A percentile compares a stretch with the other conserved stretches of the same genome.
These are phyloP conservation scores for Penicillium sp. DNA, from an alignment of 2,329 filamentous ascomycete species.

Conservation along the genomic window DNA sequence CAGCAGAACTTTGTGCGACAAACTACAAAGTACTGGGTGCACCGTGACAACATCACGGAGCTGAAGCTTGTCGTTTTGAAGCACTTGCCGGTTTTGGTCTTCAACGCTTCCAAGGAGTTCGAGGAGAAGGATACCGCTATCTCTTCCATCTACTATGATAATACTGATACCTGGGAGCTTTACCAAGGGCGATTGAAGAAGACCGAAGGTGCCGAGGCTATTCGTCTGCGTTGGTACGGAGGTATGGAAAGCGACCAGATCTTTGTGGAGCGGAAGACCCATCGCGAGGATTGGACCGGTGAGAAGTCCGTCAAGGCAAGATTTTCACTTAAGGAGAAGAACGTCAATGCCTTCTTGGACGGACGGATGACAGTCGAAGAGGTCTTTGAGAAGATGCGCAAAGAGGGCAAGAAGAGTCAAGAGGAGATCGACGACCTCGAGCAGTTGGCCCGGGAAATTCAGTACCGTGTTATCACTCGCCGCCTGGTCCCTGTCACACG, in stretches of 20 bases:
- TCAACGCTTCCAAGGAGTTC: constrained; percentile 97
- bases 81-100: constrained; percentile 94
- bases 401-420: constrained; percentile 89
- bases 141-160: constrained; percentile 98
- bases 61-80: constrained; percentile 97
- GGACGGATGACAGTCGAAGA: constrained; percentile 82
- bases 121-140: constrained; percentile 88
- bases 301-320: constrained; percentile 98
- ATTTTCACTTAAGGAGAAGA: constrained; percentile 94
- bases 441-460: constrained; percentile 84
- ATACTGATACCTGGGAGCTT: constrained; percentile 87
- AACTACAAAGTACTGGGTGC: constrained; percentile 99
- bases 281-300: constrained; percentile 98
- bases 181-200: constrained; percentile 96
- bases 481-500: constrained; percentile 86
- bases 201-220: constrained; percentile 95
- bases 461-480: constrained; percentile 87
- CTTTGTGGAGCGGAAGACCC: constrained; percentile 96
- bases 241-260: constrained; percentile 94
- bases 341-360: constrained; percentile 85
- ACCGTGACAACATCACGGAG: constrained; percentile 97
- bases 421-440: constrained; percentile 89
- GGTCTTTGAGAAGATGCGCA: constrained; percentile 95
- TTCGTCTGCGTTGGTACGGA: constrained; percentile 95
- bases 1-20: constrained; percentile 96